Percentiles rank a stretch among this genome's conserved stretches.
Evolutionary conservation across 2,329 filamentous ascomycete genomes (phyloP).

Genomic region (Ophiobolus disseminans): DNA sequence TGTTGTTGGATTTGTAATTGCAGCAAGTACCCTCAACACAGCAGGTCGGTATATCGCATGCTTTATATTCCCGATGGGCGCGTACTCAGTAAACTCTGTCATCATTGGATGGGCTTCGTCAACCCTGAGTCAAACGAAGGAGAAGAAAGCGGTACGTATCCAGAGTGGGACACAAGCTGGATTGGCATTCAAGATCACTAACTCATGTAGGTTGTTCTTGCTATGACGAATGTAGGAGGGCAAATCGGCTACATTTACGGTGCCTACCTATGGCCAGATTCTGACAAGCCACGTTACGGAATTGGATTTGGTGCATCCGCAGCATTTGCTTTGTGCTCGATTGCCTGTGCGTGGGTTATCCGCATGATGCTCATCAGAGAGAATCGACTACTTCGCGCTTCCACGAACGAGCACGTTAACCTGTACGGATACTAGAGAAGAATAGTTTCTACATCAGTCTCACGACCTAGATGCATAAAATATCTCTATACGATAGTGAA

Average conservation of each 20-base stretch:
- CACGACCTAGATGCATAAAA: too few species aligned
- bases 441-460: too few species aligned
- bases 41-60: conserved; percentile 38
- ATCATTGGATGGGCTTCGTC: conserved; percentile 41
- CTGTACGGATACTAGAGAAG: conserved; percentile 39
- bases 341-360: conserved; percentile 39
- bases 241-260: conserved; percentile 42
- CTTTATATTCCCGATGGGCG: conserved; percentile 41
- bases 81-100: conserved; percentile 41
- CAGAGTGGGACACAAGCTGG: not conserved
- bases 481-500: too few species aligned
- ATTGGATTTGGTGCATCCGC: conserved; percentile 41
- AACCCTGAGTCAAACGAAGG: conserved; percentile 37
- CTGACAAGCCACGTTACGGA: conserved; percentile 31
- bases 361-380: conserved; percentile 36
- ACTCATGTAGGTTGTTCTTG: conserved; percentile 30
- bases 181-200: not conserved
- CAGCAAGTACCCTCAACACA: conserved; percentile 36
- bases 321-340: conserved; percentile 34
- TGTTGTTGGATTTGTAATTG: conserved; percentile 52
- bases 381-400: conserved; percentile 30
- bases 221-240: conserved; percentile 37
- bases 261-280: conserved; percentile 35
- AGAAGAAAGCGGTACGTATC: conserved; percentile 35
- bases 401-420: conserved; percentile 36